These are phyloP conservation scores for Hypoxylon sp. DNA, from an alignment of 2,329 filamentous ascomycete species.

Conservation along the genomic window DNA sequence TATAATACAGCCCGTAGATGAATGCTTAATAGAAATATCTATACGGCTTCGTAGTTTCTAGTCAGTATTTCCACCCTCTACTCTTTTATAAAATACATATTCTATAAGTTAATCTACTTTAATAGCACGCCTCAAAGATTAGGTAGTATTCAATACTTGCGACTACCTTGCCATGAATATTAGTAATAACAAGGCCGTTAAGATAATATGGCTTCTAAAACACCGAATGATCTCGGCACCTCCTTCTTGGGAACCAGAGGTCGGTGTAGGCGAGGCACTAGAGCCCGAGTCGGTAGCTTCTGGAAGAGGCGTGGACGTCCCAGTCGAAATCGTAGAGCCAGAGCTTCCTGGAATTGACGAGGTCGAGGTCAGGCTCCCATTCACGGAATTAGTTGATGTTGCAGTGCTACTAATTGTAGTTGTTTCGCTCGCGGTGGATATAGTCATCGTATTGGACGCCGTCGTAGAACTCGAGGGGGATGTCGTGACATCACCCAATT, in stretches of 20 bases:
- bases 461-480: slow-evolving; percentile 17
- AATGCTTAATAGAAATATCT: no score
- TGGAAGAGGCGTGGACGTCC: slow-evolving; percentile 16
- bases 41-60: no score
- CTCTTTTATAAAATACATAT: no score
- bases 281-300: slow-evolving; percentile 24
- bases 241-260: slow-evolving; percentile 18
- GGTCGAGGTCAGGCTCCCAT: background rate
- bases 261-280: slow-evolving; percentile 6
- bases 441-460: background rate
- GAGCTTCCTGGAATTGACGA: background rate
- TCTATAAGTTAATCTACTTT: background rate
- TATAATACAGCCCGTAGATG: no score
- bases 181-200: slow-evolving; percentile 14
- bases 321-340: slow-evolving; percentile 7
- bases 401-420: background rate
- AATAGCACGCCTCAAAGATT: background rate
- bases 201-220: background rate
- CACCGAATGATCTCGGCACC: slow-evolving; percentile 6
- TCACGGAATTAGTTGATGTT: background rate
- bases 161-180: slow-evolving; percentile 18
- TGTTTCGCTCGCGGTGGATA: background rate
- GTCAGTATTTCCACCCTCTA: no score
- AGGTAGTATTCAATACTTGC: background rate
- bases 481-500: slow-evolving; percentile 4